Evolutionary conservation across 805 yeast species (phyloP).

Genomic region (Ogataea neopini): DNA sequence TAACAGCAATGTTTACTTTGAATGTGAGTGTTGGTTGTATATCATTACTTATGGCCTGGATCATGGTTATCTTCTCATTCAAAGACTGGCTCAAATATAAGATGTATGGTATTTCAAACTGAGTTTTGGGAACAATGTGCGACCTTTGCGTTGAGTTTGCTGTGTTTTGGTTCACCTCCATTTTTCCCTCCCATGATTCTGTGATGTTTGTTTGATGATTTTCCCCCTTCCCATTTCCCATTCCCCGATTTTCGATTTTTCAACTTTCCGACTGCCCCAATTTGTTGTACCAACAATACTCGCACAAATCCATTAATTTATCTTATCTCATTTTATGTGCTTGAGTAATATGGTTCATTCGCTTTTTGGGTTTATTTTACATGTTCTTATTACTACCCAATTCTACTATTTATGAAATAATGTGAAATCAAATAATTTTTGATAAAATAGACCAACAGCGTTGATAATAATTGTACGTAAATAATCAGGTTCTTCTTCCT

Average conservation of each 20-base stretch:
- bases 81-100: constrained; percentile 48
- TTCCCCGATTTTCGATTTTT: too few species aligned
- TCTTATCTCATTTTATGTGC: background rate
- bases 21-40: constrained; percentile 81
- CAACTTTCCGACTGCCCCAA: background rate
- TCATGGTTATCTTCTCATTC: constrained; percentile 65
- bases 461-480: background rate
- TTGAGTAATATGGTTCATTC: constrained; percentile 1
- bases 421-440: background rate
- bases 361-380: background rate
- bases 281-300: background rate
- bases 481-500: constrained; percentile 25
- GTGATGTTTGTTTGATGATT: constrained; percentile 1
- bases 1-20: constrained; percentile 86
- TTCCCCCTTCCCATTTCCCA: too few species aligned
- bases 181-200: background rate
- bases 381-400: background rate
- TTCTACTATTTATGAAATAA: constrained; percentile 2
- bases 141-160: background rate
- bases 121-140: background rate
- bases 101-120: constrained; percentile 10
- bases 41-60: constrained; percentile 86
- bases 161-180: background rate
- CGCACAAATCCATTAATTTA: constrained; percentile 1
- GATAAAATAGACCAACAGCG: background rate